These are phyloP conservation scores for Calonectria montana DNA, from an alignment of 2,329 filamentous ascomycete genomes.

Conservation along the genomic window DNA sequence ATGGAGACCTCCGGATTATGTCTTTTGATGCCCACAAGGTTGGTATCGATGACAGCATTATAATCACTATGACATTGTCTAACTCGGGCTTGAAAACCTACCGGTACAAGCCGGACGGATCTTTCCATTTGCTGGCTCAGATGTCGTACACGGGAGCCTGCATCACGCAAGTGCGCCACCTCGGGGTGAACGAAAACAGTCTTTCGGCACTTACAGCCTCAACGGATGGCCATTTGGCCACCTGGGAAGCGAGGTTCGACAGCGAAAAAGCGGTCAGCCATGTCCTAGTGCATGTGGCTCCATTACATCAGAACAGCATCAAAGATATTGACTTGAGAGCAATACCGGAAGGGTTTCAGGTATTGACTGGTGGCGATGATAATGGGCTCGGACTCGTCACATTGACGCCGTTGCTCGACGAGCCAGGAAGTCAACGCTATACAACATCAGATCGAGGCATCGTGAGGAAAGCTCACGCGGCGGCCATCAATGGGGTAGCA, in stretches of 20 bases:
- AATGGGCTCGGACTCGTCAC: constrained; percentile 76
- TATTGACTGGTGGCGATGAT: constrained; percentile 89
- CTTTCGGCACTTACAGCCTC: constrained; percentile 73
- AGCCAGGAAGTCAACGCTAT: constrained; percentile 33
- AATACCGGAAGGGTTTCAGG: constrained; percentile 52
- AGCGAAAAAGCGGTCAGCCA: constrained; percentile 31
- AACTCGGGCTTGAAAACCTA: constrained; percentile 82
- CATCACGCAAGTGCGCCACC: constrained; percentile 72
- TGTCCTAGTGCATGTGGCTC: constrained; percentile 47
- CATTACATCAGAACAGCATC: constrained; percentile 84
- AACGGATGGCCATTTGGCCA: constrained; percentile 79
- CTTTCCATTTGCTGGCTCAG: constrained; percentile 62
- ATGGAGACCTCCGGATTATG: constrained; percentile 81
- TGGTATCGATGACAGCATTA: constrained; percentile 52
- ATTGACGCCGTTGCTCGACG: constrained; percentile 32
- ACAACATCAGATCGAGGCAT: constrained; percentile 39
- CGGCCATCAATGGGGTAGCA: constrained; percentile 72
- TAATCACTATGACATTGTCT: constrained; percentile 81
- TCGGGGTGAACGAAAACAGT: constrained; percentile 44
- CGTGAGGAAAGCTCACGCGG: constrained; percentile 71
- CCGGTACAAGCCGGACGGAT: constrained; percentile 53
- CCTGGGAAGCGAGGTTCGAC: constrained; percentile 43
- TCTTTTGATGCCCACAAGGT: constrained; percentile 72
- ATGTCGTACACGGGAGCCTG: constrained; percentile 79
- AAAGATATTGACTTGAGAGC: constrained; percentile 68